phyloP scores from a whole-genome alignment of 208 protist genomes.

The Strigomonas galati region DNA sequence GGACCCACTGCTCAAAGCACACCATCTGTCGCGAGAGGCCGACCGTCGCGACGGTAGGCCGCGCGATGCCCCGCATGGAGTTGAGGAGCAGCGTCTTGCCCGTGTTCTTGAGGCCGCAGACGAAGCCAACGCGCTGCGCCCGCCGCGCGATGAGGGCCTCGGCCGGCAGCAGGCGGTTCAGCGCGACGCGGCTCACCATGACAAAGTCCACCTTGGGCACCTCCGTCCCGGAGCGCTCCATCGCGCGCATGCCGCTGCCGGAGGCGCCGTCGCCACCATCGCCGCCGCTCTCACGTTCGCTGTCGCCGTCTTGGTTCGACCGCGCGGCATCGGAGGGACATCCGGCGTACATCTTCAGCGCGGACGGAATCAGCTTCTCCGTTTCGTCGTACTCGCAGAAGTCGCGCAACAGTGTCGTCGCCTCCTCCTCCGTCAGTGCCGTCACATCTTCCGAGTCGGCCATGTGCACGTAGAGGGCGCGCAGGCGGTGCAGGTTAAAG shows the following conservation, averaged over 20 bases:
- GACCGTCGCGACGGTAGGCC: slow-evolving; percentile 71
- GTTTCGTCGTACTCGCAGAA: slow-evolving; percentile 82
- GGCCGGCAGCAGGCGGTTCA: slow-evolving; percentile 66
- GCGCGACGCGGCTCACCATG: slow-evolving; percentile 47
- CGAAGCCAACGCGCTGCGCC: slow-evolving; percentile 61
- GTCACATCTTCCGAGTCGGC: slow-evolving; percentile 39
- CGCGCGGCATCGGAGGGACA: too few species aligned
- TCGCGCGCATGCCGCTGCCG: neutral
- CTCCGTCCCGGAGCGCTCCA: neutral
- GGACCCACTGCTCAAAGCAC: slow-evolving; percentile 83
- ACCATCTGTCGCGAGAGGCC: slow-evolving; percentile 70
- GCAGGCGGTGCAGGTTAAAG: slow-evolving; percentile 70
- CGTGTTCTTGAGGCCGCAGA: slow-evolving; percentile 76
- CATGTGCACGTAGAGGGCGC: slow-evolving; percentile 53
- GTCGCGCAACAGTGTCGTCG: slow-evolving; percentile 50
- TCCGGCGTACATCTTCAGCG: too few species aligned
- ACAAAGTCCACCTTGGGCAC: slow-evolving; percentile 48
- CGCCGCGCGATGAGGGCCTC: slow-evolving; percentile 52
- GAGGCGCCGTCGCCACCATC: neutral
- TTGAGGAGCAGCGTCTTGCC: slow-evolving; percentile 84
- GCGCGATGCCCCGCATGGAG: slow-evolving; percentile 55
- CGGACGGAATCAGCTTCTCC: slow-evolving; percentile 39
- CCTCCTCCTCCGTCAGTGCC: slow-evolving; percentile 34
- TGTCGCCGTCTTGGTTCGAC: neutral
- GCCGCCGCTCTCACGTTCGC: neutral